phyloP scores from a whole-genome alignment of 2,329 filamentous ascomycete genomes.

The Tolypocladium sp. region DNA sequence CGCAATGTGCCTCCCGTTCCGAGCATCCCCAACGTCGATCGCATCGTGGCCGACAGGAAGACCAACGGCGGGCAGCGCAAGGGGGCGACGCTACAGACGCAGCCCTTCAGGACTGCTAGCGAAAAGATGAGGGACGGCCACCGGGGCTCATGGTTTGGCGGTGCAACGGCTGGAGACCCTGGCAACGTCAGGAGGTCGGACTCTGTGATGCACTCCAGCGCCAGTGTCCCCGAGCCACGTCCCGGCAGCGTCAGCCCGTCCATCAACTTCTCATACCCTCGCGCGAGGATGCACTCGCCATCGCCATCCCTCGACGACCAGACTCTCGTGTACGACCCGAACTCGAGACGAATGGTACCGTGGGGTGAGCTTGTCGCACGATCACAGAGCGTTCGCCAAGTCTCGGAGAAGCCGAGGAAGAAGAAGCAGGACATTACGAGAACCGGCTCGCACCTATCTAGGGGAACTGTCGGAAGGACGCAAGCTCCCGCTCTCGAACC shows the following conservation, averaged over 20 bases:
- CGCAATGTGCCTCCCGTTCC: slow-evolving; percentile 65
- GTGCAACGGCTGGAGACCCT: slow-evolving; percentile 31
- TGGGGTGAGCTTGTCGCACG: slow-evolving; percentile 30
- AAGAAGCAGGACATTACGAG: slow-evolving; percentile 29
- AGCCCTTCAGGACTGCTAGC: slow-evolving; percentile 44
- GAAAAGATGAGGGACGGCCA: slow-evolving; percentile 35
- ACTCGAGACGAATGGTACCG: slow-evolving; percentile 54
- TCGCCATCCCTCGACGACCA: slow-evolving; percentile 21
- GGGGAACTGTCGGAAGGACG: slow-evolving; percentile 44
- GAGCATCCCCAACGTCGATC: slow-evolving; percentile 48
- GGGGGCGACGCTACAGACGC: slow-evolving; percentile 33
- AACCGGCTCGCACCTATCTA: slow-evolving; percentile 35
- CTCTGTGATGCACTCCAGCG: slow-evolving; percentile 22
- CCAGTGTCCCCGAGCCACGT: slow-evolving; percentile 22
- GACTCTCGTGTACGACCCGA: slow-evolving; percentile 53
- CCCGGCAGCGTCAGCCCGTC: slow-evolving; percentile 40
- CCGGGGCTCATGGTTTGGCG: slow-evolving; percentile 39
- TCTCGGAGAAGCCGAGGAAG: slow-evolving; percentile 29
- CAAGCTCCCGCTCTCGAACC: slow-evolving; percentile 37
- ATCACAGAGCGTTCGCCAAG: slow-evolving; percentile 30
- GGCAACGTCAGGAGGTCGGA: slow-evolving; percentile 36
- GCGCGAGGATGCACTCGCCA: slow-evolving; percentile 25
- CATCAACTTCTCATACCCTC: slow-evolving; percentile 52
- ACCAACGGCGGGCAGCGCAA: slow-evolving; percentile 14
- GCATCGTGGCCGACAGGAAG: slow-evolving; percentile 13